Evolutionary conservation across 176 grass and related monocot species (phyloP), one percentile per base, ranked within the genome.

Genomic region (Oryza meridionalis): DNA sequence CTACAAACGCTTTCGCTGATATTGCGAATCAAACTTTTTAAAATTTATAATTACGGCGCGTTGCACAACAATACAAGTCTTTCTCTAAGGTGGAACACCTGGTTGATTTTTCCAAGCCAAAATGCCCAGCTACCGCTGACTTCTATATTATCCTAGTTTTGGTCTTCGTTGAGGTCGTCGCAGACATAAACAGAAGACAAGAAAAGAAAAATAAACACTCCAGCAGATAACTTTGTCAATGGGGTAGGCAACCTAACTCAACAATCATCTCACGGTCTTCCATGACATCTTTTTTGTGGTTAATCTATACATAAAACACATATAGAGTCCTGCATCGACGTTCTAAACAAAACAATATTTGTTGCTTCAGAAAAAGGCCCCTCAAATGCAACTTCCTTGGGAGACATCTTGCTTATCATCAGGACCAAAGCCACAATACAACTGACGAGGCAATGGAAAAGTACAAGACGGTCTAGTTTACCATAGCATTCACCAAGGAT

Each of bases 1-100:
- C 91, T 95, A 95, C 96, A 93, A 76, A 98, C 91, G 80, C 88
- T 3, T 43, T 10, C 0, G 9, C 9, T 43, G 1, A 2, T 10
- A 11, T 0, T 2, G 7, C 1, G 1, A 42, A 43, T 43, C 42
- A 43, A 7, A 1, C 0, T 1, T 5, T 37, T 6, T 37, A 0
- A 3, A 37, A 37, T 37, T 6, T 37, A 6, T 6, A 6, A 37
- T 37, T 37, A 37, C 35, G 35, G 35, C 35, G 35, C 35, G 35
- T 37, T 37, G 35, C 35, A 37, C 35, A 35, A 35, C 33, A 5
- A 4, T 5, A 35, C 33, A 37, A 37, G 5, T 37, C 5, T 5
- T 35, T 35, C 4, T 37, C 5, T 37, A 37, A 6, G 35, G 35
- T 7, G 35, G 6, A 37, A 35, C 13, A 21, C 51, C 51, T 14